These are phyloP conservation scores for Pterocarpus santalinus DNA, from an alignment of 306 rosid genomes.

Conservation along the genomic window DNA sequence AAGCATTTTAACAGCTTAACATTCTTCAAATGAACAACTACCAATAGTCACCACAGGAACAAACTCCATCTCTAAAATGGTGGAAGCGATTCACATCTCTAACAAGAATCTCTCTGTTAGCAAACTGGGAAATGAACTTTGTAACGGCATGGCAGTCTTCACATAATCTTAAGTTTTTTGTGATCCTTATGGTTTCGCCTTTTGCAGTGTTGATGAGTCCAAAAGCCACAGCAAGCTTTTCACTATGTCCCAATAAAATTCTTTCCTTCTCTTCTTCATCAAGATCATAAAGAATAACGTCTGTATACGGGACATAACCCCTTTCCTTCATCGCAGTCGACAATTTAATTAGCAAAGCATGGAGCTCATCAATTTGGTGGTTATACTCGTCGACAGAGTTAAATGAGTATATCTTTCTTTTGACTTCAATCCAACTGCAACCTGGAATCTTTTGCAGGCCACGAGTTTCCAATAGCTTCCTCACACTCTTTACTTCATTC, in stretches of 20 bases:
- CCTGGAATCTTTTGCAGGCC: conserved; percentile 82
- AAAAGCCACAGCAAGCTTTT: conserved; percentile 90
- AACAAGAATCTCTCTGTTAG: conserved; percentile 84
- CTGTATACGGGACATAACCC: conserved; percentile 78
- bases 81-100: conserved; percentile 95
- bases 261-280: conserved; percentile 89
- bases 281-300: conserved; percentile 76
- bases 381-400: conserved; percentile 70
- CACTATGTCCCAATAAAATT: conserved; percentile 86
- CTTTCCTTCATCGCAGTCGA: conserved; percentile 77
- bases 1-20: conserved; percentile 22
- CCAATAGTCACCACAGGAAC: conserved; percentile 98
- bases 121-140: conserved; percentile 81
- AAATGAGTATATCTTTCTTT: conserved; percentile 74
- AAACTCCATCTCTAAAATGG: conserved; percentile 78
- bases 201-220: conserved; percentile 80
- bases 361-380: conserved; percentile 75
- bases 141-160: conserved; percentile 94
- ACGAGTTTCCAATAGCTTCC: conserved; percentile 67
- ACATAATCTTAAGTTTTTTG: conserved; percentile 90
- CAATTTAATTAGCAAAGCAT: conserved; percentile 68
- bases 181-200: conserved; percentile 80
- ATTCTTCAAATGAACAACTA: conserved; percentile 48
- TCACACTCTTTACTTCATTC: conserved; percentile 76
- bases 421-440: conserved; percentile 89